These are phyloP conservation scores for Trichophyton schoenleinii DNA, from an alignment of 2,329 filamentous ascomycete genomes.

Conservation along the genomic window DNA sequence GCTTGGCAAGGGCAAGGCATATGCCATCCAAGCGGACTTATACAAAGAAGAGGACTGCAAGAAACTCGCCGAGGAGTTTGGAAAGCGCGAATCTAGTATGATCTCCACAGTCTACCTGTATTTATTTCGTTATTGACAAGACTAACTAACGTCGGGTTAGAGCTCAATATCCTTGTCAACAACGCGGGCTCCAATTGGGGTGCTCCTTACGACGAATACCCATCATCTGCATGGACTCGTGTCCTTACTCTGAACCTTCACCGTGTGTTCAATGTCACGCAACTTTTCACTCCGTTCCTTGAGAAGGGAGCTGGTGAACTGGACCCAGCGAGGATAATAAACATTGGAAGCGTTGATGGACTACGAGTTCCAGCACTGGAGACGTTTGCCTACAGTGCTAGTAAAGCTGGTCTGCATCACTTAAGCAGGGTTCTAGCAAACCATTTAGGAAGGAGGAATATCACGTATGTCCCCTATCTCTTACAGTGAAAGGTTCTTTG, in stretches of 20 bases:
- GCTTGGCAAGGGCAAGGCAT: slow-evolving; percentile 40
- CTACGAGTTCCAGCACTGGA: slow-evolving; percentile 41
- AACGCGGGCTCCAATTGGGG: slow-evolving; percentile 45
- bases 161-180: slow-evolving; percentile 39
- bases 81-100: slow-evolving; percentile 41
- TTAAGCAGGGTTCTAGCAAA: slow-evolving; percentile 40
- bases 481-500: slow-evolving; percentile 51
- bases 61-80: slow-evolving; percentile 37
- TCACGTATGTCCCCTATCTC: slow-evolving; percentile 34
- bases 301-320: slow-evolving; percentile 34
- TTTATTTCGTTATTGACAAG: not conserved
- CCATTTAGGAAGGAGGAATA: slow-evolving; percentile 40
- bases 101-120: slow-evolving; percentile 17
- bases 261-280: slow-evolving; percentile 38
- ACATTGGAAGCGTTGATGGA: slow-evolving; percentile 44
- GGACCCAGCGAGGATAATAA: slow-evolving; percentile 39
- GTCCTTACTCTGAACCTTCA: slow-evolving; percentile 44
- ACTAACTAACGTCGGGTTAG: slow-evolving; percentile 41
- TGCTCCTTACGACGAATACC: slow-evolving; percentile 46
- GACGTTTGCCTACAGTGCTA: slow-evolving; percentile 42
- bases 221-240: slow-evolving; percentile 46
- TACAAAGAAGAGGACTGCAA: slow-evolving; percentile 42
- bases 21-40: slow-evolving; percentile 40
- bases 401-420: slow-evolving; percentile 43
- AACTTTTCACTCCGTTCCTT: slow-evolving; percentile 37